Base-by-base conservation (phyloP, 768 basidiomycete species). In the Asterophora lycoperdoides region DNA sequence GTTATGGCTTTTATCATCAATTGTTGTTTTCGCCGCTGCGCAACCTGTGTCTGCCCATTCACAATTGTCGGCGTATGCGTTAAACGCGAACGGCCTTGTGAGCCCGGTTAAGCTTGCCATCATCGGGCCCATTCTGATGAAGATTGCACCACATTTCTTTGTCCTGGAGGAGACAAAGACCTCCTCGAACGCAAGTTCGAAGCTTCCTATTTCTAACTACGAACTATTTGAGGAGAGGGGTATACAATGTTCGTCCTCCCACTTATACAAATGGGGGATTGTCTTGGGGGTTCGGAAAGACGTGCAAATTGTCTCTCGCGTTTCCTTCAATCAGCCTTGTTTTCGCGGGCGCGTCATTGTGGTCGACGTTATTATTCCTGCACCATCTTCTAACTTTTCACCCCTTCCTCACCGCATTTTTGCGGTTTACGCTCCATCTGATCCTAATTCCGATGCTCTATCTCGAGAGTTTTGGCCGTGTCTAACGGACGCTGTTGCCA, bases 361-460 rank as follows among this genome's bases (percentile, higher is more conserved):
- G 2, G 32, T 55, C 19, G 56, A 58, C 33, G 18, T 59, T 11
- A 42, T 52, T 9, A 11, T 59, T 5, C 33, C 52, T n/a, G n/a
- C n/a, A n/a, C n/a, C n/a, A n/a, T n/a, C n/a, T n/a, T n/a, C n/a
- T n/a, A n/a, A n/a, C n/a, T n/a, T n/a, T n/a, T n/a, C n/a, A n/a
- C n/a, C n/a, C n/a, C n/a, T 52, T 14, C 19, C 44, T n/a, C 57
- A 59, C 29, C 28, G 53, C 0, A 19, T 56, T 13, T 53, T 58
- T 18, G 46, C 39, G 1, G 51, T 49, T 9, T 58, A 55, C 41
- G 56, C 56, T 7, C 56, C 54, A 1, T 58, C 51, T 48, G 44
- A 58, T 38, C 51, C 54, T 15, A 41, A 41, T 19, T 28, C 20
- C 28, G 34, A 49, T 30, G 17, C 28, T 8, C 8, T 46, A 11